These are phyloP conservation scores for Epichloe scottii DNA, from an alignment of 2,329 filamentous ascomycete species.

Conservation along the genomic window DNA sequence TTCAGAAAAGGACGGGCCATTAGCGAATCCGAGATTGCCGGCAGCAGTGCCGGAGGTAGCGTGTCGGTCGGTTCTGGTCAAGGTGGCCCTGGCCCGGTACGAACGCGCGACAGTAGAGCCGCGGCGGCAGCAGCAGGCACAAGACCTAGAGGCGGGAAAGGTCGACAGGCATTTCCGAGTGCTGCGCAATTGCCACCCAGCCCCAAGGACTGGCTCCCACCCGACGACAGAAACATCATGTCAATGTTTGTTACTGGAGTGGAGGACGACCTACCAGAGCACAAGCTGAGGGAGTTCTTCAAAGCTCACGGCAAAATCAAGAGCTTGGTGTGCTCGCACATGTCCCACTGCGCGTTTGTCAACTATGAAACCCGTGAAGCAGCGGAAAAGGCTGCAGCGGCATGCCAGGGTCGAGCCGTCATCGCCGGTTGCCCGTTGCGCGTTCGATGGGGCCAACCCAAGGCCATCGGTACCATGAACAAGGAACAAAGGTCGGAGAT, in stretches of 20 bases:
- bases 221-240: slow-evolving; percentile 72
- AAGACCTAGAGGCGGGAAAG: slow-evolving; percentile 29
- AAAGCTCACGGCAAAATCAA: slow-evolving; percentile 78
- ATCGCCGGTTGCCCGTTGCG: slow-evolving; percentile 84
- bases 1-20: slow-evolving; percentile 77
- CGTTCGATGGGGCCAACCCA: slow-evolving; percentile 86
- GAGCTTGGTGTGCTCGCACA: slow-evolving; percentile 89
- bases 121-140: slow-evolving; percentile 37
- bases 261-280: slow-evolving; percentile 90
- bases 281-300: slow-evolving; percentile 85
- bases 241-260: slow-evolving; percentile 92
- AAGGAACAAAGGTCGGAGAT: slow-evolving; percentile 72
- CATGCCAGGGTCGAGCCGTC: slow-evolving; percentile 77
- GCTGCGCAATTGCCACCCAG: slow-evolving; percentile 65
- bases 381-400: slow-evolving; percentile 73
- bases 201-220: slow-evolving; percentile 76
- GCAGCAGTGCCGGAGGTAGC: slow-evolving; percentile 30
- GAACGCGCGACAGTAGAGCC: slow-evolving; percentile 55
- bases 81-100: slow-evolving; percentile 62
- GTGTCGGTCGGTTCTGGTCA: slow-evolving; percentile 41
- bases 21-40: slow-evolving; percentile 37
- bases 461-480: slow-evolving; percentile 83
- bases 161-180: slow-evolving; percentile 51
- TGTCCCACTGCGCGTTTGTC: slow-evolving; percentile 92
- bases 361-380: slow-evolving; percentile 79